Evolutionary conservation across 1,139 yeast genomes (phyloP).

Genomic region (Hansenula sp.): DNA sequence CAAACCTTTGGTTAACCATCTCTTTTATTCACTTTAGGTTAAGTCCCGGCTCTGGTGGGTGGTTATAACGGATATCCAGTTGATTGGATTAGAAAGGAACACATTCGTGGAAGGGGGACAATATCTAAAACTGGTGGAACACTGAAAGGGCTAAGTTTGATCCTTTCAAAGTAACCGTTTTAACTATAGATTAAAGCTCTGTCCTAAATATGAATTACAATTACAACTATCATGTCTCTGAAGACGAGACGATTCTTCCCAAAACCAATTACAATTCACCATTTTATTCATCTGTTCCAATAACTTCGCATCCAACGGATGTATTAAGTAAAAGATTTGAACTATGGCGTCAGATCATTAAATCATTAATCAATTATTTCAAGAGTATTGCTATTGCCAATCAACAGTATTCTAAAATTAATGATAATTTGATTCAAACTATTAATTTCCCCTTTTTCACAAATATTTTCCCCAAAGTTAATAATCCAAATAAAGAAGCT

Average conservation of each 20-base stretch:
- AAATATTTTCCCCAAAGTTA: slow-evolving; percentile 19
- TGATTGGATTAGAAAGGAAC: too few relatives aligned
- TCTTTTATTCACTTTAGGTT: too few relatives aligned
- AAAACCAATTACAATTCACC: slow-evolving; percentile 31
- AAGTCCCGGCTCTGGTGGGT: too few relatives aligned
- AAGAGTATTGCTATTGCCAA: slow-evolving; percentile 61
- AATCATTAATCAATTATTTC: slow-evolving; percentile 56
- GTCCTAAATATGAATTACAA: background rate
- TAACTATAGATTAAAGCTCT: too few relatives aligned
- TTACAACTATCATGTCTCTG: slow-evolving; percentile 4
- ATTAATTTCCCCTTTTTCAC: slow-evolving; percentile 52
- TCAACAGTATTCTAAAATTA: slow-evolving; percentile 64
- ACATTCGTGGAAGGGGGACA: too few relatives aligned
- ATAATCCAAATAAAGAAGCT: slow-evolving; percentile 18
- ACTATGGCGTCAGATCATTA: slow-evolving; percentile 66
- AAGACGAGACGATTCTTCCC: slow-evolving; percentile 25
- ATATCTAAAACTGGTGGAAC: too few relatives aligned
- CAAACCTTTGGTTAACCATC: too few relatives aligned
- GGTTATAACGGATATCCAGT: too few relatives aligned
- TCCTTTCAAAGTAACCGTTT: too few relatives aligned
- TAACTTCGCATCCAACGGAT: slow-evolving; percentile 29
- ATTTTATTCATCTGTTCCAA: slow-evolving; percentile 30
- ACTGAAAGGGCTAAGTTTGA: too few relatives aligned
- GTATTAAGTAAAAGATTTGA: slow-evolving; percentile 48
- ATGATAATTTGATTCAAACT: slow-evolving; percentile 56